Evolutionary conservation across 2,329 filamentous ascomycete genomes (phyloP), one percentile per base, ranked within the genome.

Genomic region (Gnomoniopsis sp.): DNA sequence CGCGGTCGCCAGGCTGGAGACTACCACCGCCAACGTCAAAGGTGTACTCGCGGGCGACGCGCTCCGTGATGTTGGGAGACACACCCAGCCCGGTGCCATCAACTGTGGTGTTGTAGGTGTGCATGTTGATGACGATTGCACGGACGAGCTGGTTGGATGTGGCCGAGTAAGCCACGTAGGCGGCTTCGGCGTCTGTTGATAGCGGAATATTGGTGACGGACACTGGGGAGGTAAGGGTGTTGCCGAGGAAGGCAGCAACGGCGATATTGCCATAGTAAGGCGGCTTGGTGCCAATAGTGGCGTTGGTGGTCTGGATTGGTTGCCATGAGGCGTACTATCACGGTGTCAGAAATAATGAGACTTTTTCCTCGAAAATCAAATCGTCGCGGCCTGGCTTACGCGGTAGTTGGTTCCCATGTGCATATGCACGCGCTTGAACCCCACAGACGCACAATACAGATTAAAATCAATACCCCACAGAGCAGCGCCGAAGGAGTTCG

Each of bases 401-500:
- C 84, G 77, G 67, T 84, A 88, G 67, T 86, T 78, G 15, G 82
- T 86, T 12, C 85, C 85, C 73, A 82, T 79, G 69, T 88, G 86
- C 81, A 88, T 84, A 66, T 87, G 83, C 2, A 84, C 77, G 21
- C 85, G 78, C 48, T 73, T 72, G 70, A 88, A 81, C 17, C 80
- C 80, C 2, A 77, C 77, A 0, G 79, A 74, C 1, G 85, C 85
- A 55, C 77, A 77, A 66, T 80, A 83, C 6, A 88, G 74, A 63
- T 81, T 81, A 72, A 86, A 88, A 69, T 88, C 85, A 14, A 87
- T 66, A 23, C 76, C 82, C 85, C 85, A 88, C 19, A 88, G 80
- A 11, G 85, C 84, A 11, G 85, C 85, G 38, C 85, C 86, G 67
- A 88, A 88, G 0, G 82, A 77, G 71, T 88, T 85, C 43, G 83